These are phyloP conservation scores for Symbiodinium natans DNA, from an alignment of 73 alveolate genomes.

Conservation along the genomic window DNA sequence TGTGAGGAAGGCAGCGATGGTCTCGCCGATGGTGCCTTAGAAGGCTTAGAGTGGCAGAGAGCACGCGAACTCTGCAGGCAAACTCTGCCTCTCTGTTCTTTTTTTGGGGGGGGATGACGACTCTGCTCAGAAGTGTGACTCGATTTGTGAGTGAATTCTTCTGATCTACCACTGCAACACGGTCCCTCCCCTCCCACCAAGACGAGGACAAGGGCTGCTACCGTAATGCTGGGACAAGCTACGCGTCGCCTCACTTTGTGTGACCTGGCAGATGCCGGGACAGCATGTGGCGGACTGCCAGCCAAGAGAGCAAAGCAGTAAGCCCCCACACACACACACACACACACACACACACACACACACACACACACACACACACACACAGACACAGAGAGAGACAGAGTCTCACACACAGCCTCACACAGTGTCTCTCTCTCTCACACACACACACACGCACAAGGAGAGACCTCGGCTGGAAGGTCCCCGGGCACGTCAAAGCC, in stretches of 20 bases:
- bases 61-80: background rate
- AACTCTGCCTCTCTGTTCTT: no score
- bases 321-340: background rate
- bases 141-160: no score
- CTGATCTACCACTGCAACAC: no score
- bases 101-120: no score
- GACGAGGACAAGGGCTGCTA: background rate
- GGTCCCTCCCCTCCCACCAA: background rate
- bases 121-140: no score
- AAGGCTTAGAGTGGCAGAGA: background rate
- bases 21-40: slow-evolving; percentile 25
- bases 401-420: no score
- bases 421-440: no score
- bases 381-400: background rate
- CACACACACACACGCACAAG: no score
- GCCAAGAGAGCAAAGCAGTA: background rate
- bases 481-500: slow-evolving; percentile 90
- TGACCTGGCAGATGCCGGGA: background rate
- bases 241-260: background rate
- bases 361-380: background rate
- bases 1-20: slow-evolving; percentile 42
- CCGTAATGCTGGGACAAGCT: background rate
- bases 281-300: background rate
- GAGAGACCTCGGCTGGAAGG: slow-evolving; percentile 59
- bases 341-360: background rate